Percentiles rank a stretch among this genome's conserved stretches.
Conservation (phyloP, 306 rosid species). For the Citrullus colocynthis region DNA sequence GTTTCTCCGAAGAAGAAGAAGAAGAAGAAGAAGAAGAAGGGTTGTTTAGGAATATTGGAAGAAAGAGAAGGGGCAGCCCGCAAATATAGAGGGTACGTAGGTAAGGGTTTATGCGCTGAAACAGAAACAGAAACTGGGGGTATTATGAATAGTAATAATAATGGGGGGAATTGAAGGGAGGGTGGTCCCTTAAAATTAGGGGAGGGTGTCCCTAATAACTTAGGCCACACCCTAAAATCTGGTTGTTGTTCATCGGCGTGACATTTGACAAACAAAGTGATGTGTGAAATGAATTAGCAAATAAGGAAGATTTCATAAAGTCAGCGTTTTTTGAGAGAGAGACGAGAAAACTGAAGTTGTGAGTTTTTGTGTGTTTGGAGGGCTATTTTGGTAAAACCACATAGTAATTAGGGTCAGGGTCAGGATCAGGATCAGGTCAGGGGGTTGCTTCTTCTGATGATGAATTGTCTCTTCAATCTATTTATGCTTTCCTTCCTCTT, state of each 20-base stretch:
- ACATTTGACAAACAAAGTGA: neutral
- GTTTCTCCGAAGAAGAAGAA: neutral
- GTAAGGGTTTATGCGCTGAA: neutral
- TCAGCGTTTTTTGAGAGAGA: neutral
- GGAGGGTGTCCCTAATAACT: neutral
- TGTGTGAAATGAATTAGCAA: too few species aligned
- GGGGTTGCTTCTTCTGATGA: neutral
- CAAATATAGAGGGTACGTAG: neutral
- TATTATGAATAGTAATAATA: neutral
- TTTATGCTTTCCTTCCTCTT: neutral
- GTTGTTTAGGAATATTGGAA: neutral
- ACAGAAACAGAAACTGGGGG: neutral
- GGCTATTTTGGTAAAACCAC: neutral
- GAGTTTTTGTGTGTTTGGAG: neutral
- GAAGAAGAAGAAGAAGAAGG: neutral
- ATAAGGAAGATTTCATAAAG: too few species aligned
- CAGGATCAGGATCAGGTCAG: neutral
- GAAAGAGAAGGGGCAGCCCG: neutral
- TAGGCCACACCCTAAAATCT: neutral
- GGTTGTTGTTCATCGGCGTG: neutral
- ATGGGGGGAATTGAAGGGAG: too few species aligned
- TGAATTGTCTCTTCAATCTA: conserved; percentile 10
- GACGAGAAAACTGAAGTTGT: neutral
- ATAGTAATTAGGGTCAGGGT: neutral
- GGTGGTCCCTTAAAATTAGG: conserved; percentile 3